These are phyloP conservation scores for Glaciozyma antarctica DNA, from an alignment of 768 basidiomycete species.

Conservation along the genomic window DNA sequence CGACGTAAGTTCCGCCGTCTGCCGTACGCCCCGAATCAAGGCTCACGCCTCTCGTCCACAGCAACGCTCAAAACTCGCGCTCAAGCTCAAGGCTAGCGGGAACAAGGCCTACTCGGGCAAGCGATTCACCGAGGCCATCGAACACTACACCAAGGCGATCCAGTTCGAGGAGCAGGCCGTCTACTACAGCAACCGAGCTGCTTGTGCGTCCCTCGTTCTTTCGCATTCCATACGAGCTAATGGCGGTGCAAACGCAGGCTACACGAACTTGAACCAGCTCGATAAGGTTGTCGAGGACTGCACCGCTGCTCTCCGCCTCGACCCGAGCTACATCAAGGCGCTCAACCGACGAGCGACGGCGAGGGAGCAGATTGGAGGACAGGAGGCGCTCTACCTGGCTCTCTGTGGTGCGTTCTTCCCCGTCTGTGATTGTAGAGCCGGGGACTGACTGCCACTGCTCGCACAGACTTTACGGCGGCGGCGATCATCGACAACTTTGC, in stretches of 20 bases:
- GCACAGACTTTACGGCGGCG: conserved; percentile 83
- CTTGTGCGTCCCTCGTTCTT: conserved; percentile 52
- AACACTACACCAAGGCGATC: conserved; percentile 47
- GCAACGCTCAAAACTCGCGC: conserved; percentile 46
- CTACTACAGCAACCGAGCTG: conserved; percentile 93
- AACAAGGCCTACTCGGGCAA: conserved; percentile 45
- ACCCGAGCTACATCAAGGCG: conserved; percentile 67
- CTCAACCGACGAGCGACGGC: conserved; percentile 65
- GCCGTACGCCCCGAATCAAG: too few species aligned
- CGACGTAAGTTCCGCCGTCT: conserved; percentile 1
- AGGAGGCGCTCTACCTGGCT: conserved; percentile 47
- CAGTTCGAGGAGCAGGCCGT: conserved; percentile 52
- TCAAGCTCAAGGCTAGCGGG: conserved; percentile 43
- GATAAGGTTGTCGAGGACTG: conserved; percentile 81
- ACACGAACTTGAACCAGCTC: conserved; percentile 75
- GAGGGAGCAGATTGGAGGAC: conserved; percentile 62
- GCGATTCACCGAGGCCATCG: conserved; percentile 42
- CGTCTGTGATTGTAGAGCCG: neutral
- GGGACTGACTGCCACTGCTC: neutral
- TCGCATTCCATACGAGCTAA: neutral
- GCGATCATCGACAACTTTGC: conserved; percentile 90
- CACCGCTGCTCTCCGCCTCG: conserved; percentile 72
- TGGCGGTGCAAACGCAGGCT: conserved; percentile 48
- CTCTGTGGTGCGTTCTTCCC: conserved; percentile 26
- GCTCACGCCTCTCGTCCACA: neutral